Evolutionary conservation across 164 flowering plant species (phyloP).

Genomic region (Chimonanthus salicifolius): DNA sequence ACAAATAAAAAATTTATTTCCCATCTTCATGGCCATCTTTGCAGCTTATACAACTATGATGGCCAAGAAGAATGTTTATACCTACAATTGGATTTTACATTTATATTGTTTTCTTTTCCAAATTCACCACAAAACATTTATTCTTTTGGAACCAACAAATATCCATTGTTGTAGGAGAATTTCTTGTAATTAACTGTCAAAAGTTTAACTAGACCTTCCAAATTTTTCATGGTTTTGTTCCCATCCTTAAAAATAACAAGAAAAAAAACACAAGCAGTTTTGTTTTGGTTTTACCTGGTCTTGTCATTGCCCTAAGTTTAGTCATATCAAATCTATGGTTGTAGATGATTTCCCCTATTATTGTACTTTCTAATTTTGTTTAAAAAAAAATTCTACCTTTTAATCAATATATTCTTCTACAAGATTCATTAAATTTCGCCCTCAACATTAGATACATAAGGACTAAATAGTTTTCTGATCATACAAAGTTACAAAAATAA

Average conservation of each 20-base stretch:
- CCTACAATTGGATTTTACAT: not conserved
- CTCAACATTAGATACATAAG: too few species aligned
- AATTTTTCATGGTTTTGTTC: not conserved
- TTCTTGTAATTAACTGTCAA: not conserved
- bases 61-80: not conserved
- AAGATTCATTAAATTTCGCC: too few species aligned
- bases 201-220: not conserved
- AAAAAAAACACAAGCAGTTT: not conserved
- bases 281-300: not conserved
- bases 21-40: not conserved
- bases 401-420: too few species aligned
- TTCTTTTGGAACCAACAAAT: not conserved
- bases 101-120: too few species aligned
- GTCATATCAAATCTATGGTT: not conserved
- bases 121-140: not conserved
- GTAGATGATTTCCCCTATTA: not conserved
- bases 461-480: too few species aligned
- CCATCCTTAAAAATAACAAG: not conserved
- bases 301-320: not conserved
- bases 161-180: not conserved
- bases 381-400: too few species aligned
- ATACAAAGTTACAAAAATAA: too few species aligned
- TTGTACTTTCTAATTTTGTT: too few species aligned
- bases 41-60: not conserved
- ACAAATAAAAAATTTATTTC: not conserved